phyloP scores from a whole-genome alignment of 2,329 filamentous ascomycete genomes.

The Dothiorella sarmentorum region DNA sequence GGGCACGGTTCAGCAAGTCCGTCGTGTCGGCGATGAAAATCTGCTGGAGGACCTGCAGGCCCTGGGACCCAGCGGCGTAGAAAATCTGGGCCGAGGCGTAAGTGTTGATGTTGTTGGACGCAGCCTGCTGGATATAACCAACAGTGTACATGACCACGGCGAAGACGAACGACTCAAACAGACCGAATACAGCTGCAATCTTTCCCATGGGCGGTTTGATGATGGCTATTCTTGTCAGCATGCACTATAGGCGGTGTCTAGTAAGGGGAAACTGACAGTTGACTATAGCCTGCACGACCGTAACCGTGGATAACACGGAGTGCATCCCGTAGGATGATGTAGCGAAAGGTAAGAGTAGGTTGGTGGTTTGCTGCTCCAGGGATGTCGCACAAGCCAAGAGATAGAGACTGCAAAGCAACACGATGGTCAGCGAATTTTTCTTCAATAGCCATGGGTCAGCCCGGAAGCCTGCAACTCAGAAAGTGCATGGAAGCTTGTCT shows the following conservation, averaged over 20 bases:
- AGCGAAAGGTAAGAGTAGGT: slow-evolving; percentile 60
- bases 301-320: slow-evolving; percentile 62
- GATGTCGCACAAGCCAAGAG: slow-evolving; percentile 64
- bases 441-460: too few species aligned
- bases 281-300: slow-evolving; percentile 62
- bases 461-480: too few species aligned
- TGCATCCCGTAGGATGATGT: slow-evolving; percentile 64
- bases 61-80: slow-evolving; percentile 59
- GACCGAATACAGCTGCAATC: slow-evolving; percentile 60
- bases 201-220: slow-evolving; percentile 61
- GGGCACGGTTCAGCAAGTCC: slow-evolving; percentile 56
- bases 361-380: slow-evolving; percentile 63
- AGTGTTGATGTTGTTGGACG: slow-evolving; percentile 53
- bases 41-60: slow-evolving; percentile 59
- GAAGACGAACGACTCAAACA: slow-evolving; percentile 56
- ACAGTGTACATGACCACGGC: slow-evolving; percentile 54
- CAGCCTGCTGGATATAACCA: slow-evolving; percentile 57
- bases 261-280: slow-evolving; percentile 44
- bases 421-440: slow-evolving; percentile 22
- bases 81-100: slow-evolving; percentile 56
- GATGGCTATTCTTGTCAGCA: slow-evolving; percentile 40
- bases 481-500: too few species aligned
- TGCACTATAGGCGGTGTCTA: neutral
- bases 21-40: slow-evolving; percentile 64
- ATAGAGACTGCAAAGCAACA: slow-evolving; percentile 33